These are phyloP conservation scores for Pseudonitzschia delicatissima DNA, from an alignment of 108 stramenopile species.

Conservation along the genomic window DNA sequence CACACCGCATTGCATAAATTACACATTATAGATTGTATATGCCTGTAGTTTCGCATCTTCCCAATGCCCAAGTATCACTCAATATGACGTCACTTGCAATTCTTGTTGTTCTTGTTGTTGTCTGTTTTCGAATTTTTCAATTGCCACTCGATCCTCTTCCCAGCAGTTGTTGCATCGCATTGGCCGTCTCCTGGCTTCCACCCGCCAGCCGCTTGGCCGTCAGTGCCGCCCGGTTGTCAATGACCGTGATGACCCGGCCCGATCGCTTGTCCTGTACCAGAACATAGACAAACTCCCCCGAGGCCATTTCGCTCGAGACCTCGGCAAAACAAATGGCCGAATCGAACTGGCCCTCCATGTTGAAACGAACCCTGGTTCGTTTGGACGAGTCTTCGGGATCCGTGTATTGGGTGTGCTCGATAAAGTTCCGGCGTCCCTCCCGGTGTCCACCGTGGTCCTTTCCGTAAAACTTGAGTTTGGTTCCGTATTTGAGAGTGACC, in stretches of 20 bases:
- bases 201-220: constrained; percentile 66
- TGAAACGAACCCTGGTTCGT: constrained; percentile 88
- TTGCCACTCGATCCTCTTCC: too few relatives aligned
- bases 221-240: constrained; percentile 73
- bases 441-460: constrained; percentile 92
- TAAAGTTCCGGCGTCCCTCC: constrained; percentile 93
- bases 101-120: too few relatives aligned
- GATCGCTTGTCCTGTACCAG: constrained; percentile 91
- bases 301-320: constrained; percentile 70
- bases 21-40: too few relatives aligned
- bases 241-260: constrained; percentile 70
- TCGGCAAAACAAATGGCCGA: constrained; percentile 88
- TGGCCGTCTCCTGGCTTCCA: constrained; percentile 50
- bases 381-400: constrained; percentile 82
- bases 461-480: constrained; percentile 89
- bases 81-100: too few relatives aligned
- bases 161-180: constrained; percentile 49
- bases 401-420: constrained; percentile 90
- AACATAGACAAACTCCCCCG: constrained; percentile 91
- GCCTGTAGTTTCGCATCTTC: too few relatives aligned
- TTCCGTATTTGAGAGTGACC: constrained; percentile 82
- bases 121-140: too few relatives aligned
- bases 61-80: too few relatives aligned
- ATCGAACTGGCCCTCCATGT: constrained; percentile 87
- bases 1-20: too few relatives aligned